These are phyloP conservation scores for Prunus armeniaca DNA, from an alignment of 306 rosid genomes.

Conservation along the genomic window DNA sequence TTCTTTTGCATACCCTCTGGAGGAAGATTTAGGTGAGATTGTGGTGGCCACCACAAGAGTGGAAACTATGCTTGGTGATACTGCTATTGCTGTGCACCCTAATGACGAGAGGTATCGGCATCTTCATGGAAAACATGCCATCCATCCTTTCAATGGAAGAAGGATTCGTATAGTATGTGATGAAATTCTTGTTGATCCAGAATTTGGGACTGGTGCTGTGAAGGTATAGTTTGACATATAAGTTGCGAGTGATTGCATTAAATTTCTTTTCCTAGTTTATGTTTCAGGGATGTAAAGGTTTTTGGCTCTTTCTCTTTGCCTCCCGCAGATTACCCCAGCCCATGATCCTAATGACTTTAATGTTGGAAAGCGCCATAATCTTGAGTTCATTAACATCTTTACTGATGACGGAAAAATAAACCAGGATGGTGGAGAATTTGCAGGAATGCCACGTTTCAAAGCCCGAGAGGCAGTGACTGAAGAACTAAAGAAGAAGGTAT, in stretches of 20 bases:
- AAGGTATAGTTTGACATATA: constrained; percentile 54
- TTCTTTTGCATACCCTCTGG: constrained; percentile 85
- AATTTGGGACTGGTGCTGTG: constrained; percentile 94
- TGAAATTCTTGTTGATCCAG: constrained; percentile 84
- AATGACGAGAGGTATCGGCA: constrained; percentile 63
- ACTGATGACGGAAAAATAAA: constrained; percentile 90
- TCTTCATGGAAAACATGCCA: constrained; percentile 83
- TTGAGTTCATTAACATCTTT: constrained; percentile 75
- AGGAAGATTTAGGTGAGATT: constrained; percentile 79
- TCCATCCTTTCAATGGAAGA: constrained; percentile 89
- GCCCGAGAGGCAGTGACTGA: constrained; percentile 71
- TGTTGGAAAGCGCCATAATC: constrained; percentile 85
- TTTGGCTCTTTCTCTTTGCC: constrained; percentile 9
- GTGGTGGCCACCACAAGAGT: constrained; percentile 94
- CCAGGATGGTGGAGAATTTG: constrained; percentile 86
- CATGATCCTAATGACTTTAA: constrained; percentile 98
- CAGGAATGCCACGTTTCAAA: constrained; percentile 80
- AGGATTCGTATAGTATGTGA: constrained; percentile 82
- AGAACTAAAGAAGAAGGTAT: constrained; percentile 79
- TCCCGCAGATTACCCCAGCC: constrained; percentile 91
- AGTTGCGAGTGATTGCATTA: not conserved
- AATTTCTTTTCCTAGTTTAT: constrained; percentile 12
- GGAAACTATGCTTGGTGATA: constrained; percentile 98
- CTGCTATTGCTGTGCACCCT: constrained; percentile 91
- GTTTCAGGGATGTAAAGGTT: not conserved